phyloP scores from a whole-genome alignment of 768 basidiomycete species.

The Trichaptum fuscoviolaceum region DNA sequence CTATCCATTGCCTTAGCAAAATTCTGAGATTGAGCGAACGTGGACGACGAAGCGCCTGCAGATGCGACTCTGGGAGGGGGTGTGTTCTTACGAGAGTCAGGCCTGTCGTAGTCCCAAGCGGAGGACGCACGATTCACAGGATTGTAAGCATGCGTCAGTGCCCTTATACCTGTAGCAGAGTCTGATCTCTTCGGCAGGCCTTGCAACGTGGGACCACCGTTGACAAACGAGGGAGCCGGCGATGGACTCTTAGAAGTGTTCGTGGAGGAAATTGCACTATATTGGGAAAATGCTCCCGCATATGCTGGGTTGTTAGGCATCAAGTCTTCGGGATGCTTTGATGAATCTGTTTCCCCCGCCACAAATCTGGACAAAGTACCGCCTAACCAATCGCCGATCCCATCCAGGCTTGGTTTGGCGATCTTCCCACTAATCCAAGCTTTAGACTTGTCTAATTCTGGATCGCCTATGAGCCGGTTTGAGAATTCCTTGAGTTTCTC shows the following conservation, averaged over 20 bases:
- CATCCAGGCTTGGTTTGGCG: slow-evolving; percentile 86
- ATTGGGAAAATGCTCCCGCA: slow-evolving; percentile 87
- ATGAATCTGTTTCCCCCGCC: slow-evolving; percentile 75
- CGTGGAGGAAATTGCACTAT: slow-evolving; percentile 84
- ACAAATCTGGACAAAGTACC: slow-evolving; percentile 91
- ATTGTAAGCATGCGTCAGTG: slow-evolving; percentile 38
- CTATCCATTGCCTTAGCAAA: slow-evolving; percentile 18
- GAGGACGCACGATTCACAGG: slow-evolving; percentile 72
- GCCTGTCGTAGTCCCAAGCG: slow-evolving; percentile 66
- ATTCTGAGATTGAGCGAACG: slow-evolving; percentile 41
- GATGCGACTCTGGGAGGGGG: slow-evolving; percentile 52
- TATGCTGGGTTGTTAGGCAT: slow-evolving; percentile 35
- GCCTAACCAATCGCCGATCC: slow-evolving; percentile 88
- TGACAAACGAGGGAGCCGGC: slow-evolving; percentile 54
- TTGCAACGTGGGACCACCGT: slow-evolving; percentile 27
- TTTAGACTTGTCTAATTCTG: slow-evolving; percentile 67
- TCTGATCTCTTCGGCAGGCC: slow-evolving; percentile 48
- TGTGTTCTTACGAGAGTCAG: slow-evolving; percentile 38
- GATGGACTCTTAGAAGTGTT: slow-evolving; percentile 73
- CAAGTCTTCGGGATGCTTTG: slow-evolving; percentile 31
- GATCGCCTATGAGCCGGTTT: slow-evolving; percentile 70
- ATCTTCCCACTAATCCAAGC: slow-evolving; percentile 89
- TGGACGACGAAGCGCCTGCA: slow-evolving; percentile 45
- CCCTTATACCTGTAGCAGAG: slow-evolving; percentile 60
- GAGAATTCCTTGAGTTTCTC: slow-evolving; percentile 74